phyloP scores from a whole-genome alignment of 257 asterid species.

The Prunella vulgaris region DNA sequence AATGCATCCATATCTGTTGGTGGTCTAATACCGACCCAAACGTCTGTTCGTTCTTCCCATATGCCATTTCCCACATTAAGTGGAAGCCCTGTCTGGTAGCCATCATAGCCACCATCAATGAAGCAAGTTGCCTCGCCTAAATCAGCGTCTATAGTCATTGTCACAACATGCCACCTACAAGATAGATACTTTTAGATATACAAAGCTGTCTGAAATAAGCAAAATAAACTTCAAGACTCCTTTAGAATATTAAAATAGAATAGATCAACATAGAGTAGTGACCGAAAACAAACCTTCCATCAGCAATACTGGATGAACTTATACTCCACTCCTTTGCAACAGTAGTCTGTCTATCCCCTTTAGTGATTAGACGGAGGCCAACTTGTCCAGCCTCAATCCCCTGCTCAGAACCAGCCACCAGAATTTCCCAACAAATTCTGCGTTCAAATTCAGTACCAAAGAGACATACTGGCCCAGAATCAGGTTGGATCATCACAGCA shows the following conservation, averaged over 20 bases:
- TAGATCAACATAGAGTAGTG: slow-evolving; percentile 4
- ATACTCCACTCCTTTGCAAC: slow-evolving; percentile 95
- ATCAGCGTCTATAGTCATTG: slow-evolving; percentile 85
- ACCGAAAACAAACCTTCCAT: slow-evolving; percentile 69
- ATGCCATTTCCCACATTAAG: slow-evolving; percentile 64
- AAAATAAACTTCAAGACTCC: neutral
- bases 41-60: slow-evolving; percentile 93
- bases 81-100: slow-evolving; percentile 83
- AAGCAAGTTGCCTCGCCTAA: slow-evolving; percentile 95
- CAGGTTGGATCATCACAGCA: slow-evolving; percentile 94
- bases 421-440: slow-evolving; percentile 85
- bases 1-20: slow-evolving; percentile 93
- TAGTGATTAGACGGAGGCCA: slow-evolving; percentile 81
- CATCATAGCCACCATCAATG: slow-evolving; percentile 92
- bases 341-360: slow-evolving; percentile 88
- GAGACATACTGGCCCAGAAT: slow-evolving; percentile 96
- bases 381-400: slow-evolving; percentile 99
- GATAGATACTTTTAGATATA: slow-evolving; percentile 8
- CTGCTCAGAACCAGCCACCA: slow-evolving; percentile 98
- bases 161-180: slow-evolving; percentile 95
- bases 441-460: slow-evolving; percentile 91
- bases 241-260: neutral
- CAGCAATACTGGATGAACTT: slow-evolving; percentile 89
- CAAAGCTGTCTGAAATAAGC: slow-evolving; percentile 1
- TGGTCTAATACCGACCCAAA: slow-evolving; percentile 90